Evolutionary conservation across 1,284 basidiomycete genomes (phyloP).

Genomic region (Pisolithus thermaeus): DNA sequence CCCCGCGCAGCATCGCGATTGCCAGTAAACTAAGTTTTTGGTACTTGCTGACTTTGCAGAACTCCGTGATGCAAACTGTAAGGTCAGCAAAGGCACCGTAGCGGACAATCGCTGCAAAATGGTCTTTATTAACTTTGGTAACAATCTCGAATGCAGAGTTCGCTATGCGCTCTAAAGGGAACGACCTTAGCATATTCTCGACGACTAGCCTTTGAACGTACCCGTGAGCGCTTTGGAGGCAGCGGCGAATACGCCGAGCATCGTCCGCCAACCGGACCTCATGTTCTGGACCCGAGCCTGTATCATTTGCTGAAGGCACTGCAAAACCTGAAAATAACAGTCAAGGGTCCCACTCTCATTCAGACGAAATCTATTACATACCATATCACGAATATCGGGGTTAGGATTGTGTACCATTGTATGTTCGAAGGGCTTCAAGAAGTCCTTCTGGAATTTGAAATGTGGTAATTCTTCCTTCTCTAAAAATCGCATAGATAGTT

Average conservation of each 20-base stretch:
- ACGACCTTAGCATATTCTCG: conserved; percentile 4
- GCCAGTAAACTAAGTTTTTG: conserved; percentile 97
- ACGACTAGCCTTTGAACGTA: conserved; percentile 26
- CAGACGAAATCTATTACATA: conserved; percentile 29
- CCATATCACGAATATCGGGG: conserved; percentile 96
- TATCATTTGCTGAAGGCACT: conserved; percentile 99
- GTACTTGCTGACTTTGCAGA: conserved; percentile 98
- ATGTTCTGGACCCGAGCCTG: conserved; percentile 93
- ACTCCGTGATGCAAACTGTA: conserved; percentile 96
- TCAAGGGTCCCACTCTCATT: not conserved
- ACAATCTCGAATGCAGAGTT: conserved; percentile 97
- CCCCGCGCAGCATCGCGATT: conserved; percentile 91
- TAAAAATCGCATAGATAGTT: conserved; percentile 97
- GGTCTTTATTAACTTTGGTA: conserved; percentile 83
- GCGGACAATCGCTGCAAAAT: conserved; percentile 87
- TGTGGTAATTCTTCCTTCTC: conserved; percentile 98
- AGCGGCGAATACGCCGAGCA: conserved; percentile 98
- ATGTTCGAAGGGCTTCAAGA: conserved; percentile 96
- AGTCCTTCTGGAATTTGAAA: conserved; percentile 99
- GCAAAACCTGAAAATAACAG: conserved; percentile 61
- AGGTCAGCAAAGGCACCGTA: conserved; percentile 95
- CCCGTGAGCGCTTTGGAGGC: conserved; percentile 92
- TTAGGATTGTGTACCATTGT: conserved; percentile 97
- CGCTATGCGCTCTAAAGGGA: conserved; percentile 74
- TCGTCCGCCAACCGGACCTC: conserved; percentile 97